phyloP scores from a whole-genome alignment of 768 basidiomycete genomes.

The Hygrocybe coccinea region DNA sequence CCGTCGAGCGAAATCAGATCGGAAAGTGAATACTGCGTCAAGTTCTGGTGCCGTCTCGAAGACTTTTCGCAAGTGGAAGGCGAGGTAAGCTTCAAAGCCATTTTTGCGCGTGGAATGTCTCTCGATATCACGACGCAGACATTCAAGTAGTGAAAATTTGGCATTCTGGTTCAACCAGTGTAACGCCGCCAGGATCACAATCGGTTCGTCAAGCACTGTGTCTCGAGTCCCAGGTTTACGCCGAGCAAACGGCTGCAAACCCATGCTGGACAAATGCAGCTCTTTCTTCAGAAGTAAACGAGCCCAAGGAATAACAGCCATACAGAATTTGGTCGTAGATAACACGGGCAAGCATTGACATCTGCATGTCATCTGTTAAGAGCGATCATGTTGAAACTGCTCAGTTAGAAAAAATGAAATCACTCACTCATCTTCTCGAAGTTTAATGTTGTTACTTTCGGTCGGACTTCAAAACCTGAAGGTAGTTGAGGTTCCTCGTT shows the following conservation, averaged over 20 bases:
- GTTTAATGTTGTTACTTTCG: background rate
- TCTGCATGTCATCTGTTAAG: background rate
- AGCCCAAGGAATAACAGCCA: constrained; percentile 3
- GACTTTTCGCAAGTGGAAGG: constrained; percentile 5
- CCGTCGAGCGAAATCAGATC: constrained; percentile 4
- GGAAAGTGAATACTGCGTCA: constrained; percentile 4
- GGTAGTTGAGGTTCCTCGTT: background rate
- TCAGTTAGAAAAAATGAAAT: background rate
- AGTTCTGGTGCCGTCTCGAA: constrained; percentile 5
- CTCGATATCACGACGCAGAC: constrained; percentile 4
- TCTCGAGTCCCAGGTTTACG: constrained; percentile 1
- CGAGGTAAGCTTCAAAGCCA: constrained; percentile 5
- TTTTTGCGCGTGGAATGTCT: constrained; percentile 1
- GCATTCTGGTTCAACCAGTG: constrained; percentile 2
- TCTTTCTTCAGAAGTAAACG: background rate
- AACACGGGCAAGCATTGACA: background rate
- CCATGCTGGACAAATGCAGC: constrained; percentile 1
- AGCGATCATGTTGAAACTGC: background rate
- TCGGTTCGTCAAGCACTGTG: constrained; percentile 6
- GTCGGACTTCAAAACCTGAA: background rate
- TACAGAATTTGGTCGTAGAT: constrained; percentile 7
- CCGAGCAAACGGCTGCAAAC: too few species aligned
- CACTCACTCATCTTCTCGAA: constrained; percentile 9
- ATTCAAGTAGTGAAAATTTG: background rate
- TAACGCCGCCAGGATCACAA: constrained; percentile 3